Percentiles rank a stretch among this genome's conserved stretches.
Evolutionary conservation across 768 basidiomycete genomes (phyloP).

Genomic region (Hygrocybe punicea): DNA sequence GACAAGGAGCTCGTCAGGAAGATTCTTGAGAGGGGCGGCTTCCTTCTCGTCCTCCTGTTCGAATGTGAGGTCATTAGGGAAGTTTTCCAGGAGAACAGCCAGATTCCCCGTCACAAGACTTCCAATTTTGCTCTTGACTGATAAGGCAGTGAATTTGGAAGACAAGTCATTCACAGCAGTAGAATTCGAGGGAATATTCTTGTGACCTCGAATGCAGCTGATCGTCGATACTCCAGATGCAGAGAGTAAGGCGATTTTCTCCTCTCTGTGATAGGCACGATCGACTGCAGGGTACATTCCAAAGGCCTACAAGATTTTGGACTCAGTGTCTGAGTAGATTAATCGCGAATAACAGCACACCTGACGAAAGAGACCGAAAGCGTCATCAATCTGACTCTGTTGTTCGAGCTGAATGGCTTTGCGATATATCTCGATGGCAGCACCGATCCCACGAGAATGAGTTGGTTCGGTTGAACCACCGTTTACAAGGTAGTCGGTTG

Average conservation of each 20-base stretch:
- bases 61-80: conserved; percentile 53
- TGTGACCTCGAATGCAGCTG: conserved; percentile 19
- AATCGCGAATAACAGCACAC: conserved; percentile 33
- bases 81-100: conserved; percentile 46
- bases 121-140: conserved; percentile 21
- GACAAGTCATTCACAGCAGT: background rate
- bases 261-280: conserved; percentile 59
- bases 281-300: conserved; percentile 65
- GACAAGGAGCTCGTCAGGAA: conserved; percentile 79
- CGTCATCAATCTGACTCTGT: conserved; percentile 68
- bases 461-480: conserved; percentile 25
- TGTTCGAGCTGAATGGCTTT: conserved; percentile 74
- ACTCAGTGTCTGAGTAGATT: background rate
- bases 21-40: conserved; percentile 48
- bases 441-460: conserved; percentile 31
- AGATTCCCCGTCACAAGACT: conserved; percentile 40
- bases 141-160: conserved; percentile 11
- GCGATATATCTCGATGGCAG: conserved; percentile 64
- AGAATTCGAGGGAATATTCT: background rate
- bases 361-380: conserved; percentile 69
- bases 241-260: conserved; percentile 21
- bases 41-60: conserved; percentile 65
- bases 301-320: conserved; percentile 6
- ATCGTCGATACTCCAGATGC: conserved; percentile 6
- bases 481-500: background rate